A percentile compares a stretch with the other conserved stretches of the same genome.
These are phyloP conservation scores for Boletus fagicola DNA, from an alignment of 768 basidiomycete genomes.

Conservation along the genomic window DNA sequence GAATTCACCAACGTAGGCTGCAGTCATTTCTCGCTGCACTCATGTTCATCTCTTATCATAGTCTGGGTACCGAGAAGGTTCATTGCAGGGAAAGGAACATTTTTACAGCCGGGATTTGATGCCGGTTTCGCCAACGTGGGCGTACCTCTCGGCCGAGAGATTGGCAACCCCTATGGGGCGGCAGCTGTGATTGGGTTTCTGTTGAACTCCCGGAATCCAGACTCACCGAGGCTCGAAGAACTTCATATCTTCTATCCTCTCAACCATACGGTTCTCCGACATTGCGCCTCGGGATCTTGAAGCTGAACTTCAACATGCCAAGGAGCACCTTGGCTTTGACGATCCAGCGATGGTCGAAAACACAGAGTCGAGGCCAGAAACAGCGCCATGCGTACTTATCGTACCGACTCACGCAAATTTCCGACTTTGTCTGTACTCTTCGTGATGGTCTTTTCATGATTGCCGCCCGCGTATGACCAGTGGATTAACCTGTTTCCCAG, in stretches of 20 bases:
- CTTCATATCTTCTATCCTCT: conserved; percentile 55
- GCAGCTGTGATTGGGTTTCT: conserved; percentile 62
- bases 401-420: not conserved
- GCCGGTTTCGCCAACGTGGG: conserved; percentile 73
- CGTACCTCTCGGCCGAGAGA: conserved; percentile 68
- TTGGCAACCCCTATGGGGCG: conserved; percentile 76
- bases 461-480: conserved; percentile 19
- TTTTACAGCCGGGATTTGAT: conserved; percentile 90
- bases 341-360: no score
- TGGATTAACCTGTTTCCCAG: conserved; percentile 46
- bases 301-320: conserved; percentile 75
- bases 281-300: conserved; percentile 75
- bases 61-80: conserved; percentile 97
- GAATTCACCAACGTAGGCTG: conserved; percentile 67
- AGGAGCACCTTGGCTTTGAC: conserved; percentile 55
- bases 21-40: not conserved
- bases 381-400: conserved; percentile 3
- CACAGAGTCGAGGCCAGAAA: no score
- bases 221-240: conserved; percentile 35
- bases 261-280: conserved; percentile 62
- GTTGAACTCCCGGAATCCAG: conserved; percentile 37
- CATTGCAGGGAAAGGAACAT: conserved; percentile 83
- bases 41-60: conserved; percentile 29
- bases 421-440: not conserved
- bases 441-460: not conserved